Conservation (phyloP, 768 basidiomycete genomes). For the Hortiboletus flavorubellus region DNA sequence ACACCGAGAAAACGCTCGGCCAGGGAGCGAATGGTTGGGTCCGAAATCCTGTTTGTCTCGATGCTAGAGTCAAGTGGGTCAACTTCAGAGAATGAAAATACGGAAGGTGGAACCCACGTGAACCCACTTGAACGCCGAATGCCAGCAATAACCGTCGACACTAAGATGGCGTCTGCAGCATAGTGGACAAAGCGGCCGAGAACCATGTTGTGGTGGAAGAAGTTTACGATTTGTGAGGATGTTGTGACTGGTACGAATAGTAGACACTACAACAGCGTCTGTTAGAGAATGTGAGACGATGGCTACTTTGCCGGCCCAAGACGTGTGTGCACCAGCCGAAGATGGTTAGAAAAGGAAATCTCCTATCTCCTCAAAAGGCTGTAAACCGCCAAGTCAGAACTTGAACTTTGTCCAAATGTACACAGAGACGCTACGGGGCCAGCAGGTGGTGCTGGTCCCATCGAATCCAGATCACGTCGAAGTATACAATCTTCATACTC, state of each 20-base stretch:
- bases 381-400: not conserved
- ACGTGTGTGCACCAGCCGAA: not conserved
- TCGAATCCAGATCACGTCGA: conserved; percentile 60
- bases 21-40: conserved; percentile 70
- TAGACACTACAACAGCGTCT: not conserved
- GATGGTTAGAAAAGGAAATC: conserved; percentile 19
- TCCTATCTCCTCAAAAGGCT: conserved; percentile 4
- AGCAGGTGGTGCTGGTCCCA: conserved; percentile 73
- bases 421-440: conserved; percentile 48
- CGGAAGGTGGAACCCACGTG: conserved; percentile 53
- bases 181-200: conserved; percentile 77
- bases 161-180: conserved; percentile 75
- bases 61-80: conserved; percentile 43
- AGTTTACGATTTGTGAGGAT: not conserved
- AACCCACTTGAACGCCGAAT: conserved; percentile 89
- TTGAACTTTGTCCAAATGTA: conserved; percentile 10
- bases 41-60: conserved; percentile 65
- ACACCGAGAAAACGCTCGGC: conserved; percentile 81
- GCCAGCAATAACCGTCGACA: conserved; percentile 90
- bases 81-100: not conserved
- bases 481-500: not conserved
- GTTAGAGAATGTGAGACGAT: not conserved
- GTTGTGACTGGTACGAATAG: not conserved
- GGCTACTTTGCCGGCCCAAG: not conserved
- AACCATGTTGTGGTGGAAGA: conserved; percentile 40